These are phyloP conservation scores for Ochromonas danica DNA, from an alignment of 108 stramenopile genomes.

Conservation along the genomic window DNA sequence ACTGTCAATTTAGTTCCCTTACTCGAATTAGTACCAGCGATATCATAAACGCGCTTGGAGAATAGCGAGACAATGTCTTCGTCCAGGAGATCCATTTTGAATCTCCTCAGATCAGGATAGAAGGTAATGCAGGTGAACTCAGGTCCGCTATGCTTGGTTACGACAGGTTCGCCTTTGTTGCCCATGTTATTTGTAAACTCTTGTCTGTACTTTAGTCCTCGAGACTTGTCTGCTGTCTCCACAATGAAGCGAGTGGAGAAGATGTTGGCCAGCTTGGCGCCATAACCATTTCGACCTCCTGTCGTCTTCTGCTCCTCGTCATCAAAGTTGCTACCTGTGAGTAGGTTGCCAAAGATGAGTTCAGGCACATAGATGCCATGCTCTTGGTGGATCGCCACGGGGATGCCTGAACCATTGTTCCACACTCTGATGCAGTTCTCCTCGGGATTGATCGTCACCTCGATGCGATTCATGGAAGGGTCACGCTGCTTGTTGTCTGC, in stretches of 20 bases:
- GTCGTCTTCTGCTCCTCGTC: conserved; percentile 93
- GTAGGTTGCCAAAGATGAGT: conserved; percentile 93
- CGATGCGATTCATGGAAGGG: conserved; percentile 84
- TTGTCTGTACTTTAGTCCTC: conserved; percentile 75
- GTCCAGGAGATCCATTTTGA: conserved; percentile 87
- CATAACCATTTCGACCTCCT: conserved; percentile 98
- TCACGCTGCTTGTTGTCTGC: conserved; percentile 99
- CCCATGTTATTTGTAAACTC: conserved; percentile 87
- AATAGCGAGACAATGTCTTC: conserved; percentile 82
- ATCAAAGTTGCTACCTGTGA: conserved; percentile 92
- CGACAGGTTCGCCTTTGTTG: conserved; percentile 60
- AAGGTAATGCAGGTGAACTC: conserved; percentile 98
- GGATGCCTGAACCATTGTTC: conserved; percentile 85
- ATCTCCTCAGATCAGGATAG: conserved; percentile 81
- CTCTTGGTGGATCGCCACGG: conserved; percentile 61
- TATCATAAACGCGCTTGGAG: conserved; percentile 94
- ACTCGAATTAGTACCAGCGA: conserved; percentile 86
- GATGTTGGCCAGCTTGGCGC: conserved; percentile 98
- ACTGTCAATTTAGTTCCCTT: conserved; percentile 74
- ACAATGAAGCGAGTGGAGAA: conserved; percentile 79
- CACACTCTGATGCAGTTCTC: conserved; percentile 77
- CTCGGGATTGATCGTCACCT: conserved; percentile 71
- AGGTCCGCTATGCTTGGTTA: conserved; percentile 59
- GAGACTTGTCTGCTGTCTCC: conserved; percentile 78
- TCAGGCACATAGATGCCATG: conserved; percentile 74